These are phyloP conservation scores for Penicillium sp. DNA, from an alignment of 2,329 filamentous ascomycete species.

Conservation along the genomic window DNA sequence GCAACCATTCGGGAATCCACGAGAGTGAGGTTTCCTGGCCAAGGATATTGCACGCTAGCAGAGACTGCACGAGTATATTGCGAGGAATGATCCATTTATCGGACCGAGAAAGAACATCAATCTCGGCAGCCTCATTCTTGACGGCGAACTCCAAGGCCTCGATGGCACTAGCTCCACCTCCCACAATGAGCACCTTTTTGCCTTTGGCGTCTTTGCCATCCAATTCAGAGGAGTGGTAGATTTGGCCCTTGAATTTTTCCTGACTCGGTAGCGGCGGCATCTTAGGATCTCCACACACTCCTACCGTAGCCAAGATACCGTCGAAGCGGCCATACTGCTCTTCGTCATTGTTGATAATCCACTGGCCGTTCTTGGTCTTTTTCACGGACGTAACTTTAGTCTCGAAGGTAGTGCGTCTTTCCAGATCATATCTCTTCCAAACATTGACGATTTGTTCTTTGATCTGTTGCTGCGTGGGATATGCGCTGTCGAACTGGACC, in stretches of 20 bases:
- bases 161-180: conserved; percentile 76
- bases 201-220: conserved; percentile 70
- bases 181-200: conserved; percentile 74
- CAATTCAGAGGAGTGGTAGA: conserved; percentile 73
- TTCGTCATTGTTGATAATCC: conserved; percentile 76
- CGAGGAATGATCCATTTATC: conserved; percentile 89
- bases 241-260: conserved; percentile 67
- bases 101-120: conserved; percentile 70
- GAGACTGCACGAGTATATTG: conserved; percentile 69
- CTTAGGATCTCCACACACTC: conserved; percentile 77
- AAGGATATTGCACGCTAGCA: conserved; percentile 76
- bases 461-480: conserved; percentile 75
- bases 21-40: conserved; percentile 73
- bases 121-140: conserved; percentile 63
- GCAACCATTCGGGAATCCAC: conserved; percentile 73
- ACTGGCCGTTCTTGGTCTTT: conserved; percentile 66
- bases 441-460: conserved; percentile 68
- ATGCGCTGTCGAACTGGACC: conserved; percentile 71
- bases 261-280: conserved; percentile 69
- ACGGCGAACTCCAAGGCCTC: conserved; percentile 80
- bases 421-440: conserved; percentile 73
- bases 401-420: conserved; percentile 70
- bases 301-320: conserved; percentile 73
- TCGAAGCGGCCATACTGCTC: conserved; percentile 70
- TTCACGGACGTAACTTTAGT: conserved; percentile 68